These are phyloP conservation scores for Rhodotorula toruloides DNA, from an alignment of 768 basidiomycete genomes.

Conservation along the genomic window DNA sequence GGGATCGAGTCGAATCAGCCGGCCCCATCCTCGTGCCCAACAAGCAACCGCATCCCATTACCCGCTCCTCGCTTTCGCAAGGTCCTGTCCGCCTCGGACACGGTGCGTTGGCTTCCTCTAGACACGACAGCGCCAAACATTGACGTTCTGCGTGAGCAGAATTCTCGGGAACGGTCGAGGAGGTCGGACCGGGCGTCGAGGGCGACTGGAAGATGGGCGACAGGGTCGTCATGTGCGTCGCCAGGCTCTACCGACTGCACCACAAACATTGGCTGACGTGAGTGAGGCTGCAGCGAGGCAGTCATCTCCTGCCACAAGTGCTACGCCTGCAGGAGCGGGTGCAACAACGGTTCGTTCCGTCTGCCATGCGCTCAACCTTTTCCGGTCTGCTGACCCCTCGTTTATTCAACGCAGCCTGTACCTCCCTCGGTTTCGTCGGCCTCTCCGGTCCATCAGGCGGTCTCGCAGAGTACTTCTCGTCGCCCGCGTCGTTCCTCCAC, in stretches of 20 bases:
- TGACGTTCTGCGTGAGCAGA: too few species aligned
- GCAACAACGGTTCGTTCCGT: slow-evolving; percentile 18
- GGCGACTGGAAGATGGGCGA: slow-evolving; percentile 47
- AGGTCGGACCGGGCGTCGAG: slow-evolving; percentile 46
- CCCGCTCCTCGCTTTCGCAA: slow-evolving; percentile 49
- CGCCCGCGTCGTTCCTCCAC: slow-evolving; percentile 47
- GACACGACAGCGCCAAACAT: too few species aligned
- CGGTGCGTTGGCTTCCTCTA: slow-evolving; percentile 44
- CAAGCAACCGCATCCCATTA: slow-evolving; percentile 46
- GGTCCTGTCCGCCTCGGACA: slow-evolving; percentile 53
- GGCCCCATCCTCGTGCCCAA: slow-evolving; percentile 46
- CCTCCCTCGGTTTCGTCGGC: slow-evolving; percentile 36
- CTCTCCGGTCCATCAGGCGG: slow-evolving; percentile 46
- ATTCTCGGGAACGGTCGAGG: slow-evolving; percentile 24
- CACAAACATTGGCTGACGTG: neutral
- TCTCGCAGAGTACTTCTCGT: slow-evolving; percentile 50
- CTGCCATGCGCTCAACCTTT: neutral
- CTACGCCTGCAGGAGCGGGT: slow-evolving; percentile 47
- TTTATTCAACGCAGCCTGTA: slow-evolving; percentile 11
- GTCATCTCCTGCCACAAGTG: slow-evolving; percentile 47
- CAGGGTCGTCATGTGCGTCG: slow-evolving; percentile 44
- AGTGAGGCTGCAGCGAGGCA: slow-evolving; percentile 47
- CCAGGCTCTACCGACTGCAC: neutral
- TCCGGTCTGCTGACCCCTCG: neutral
- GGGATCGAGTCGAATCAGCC: neutral